Evolutionary conservation across 768 basidiomycete genomes (phyloP), one percentile per base, ranked within the genome.

Genomic region (Tulasnella sp.): DNA sequence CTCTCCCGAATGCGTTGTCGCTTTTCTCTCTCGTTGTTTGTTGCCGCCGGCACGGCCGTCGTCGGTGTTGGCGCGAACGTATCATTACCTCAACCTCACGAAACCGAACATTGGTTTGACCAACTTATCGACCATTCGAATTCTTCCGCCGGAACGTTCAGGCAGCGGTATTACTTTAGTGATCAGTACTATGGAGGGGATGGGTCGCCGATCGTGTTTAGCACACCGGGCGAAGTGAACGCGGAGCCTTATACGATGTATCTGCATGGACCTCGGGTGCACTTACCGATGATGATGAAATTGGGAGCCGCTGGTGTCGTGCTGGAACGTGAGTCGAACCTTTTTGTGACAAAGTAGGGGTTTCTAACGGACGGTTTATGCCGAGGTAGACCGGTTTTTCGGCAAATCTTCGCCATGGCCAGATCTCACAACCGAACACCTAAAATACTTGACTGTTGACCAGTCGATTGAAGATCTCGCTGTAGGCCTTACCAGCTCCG

Each of bases 61-160:
- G n/a, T n/a, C n/a, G n/a, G n/a, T n/a, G n/a, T n/a, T n/a, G n/a
- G n/a, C n/a, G n/a, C n/a, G n/a, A n/a, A n/a, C n/a, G n/a, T n/a
- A n/a, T n/a, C n/a, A n/a, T n/a, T n/a, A n/a, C n/a, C n/a, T n/a
- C n/a, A n/a, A n/a, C n/a, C n/a, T n/a, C n/a, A n/a, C n/a, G n/a
- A 2, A 3, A 46, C 45, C 45, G 2, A 14, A 4, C 19, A 46
- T 51, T 55, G 34, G 8, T 60, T 60, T 43, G 59, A 60, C 37
- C 59, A 60, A 27, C 53, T 60, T 31, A 54, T 60, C 32, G 59
- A 60, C 41, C 59, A 60, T 39, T 25, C 31, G 19, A 57, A 61
- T 15, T 56, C 59, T 4, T 48, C 40, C 15, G 15, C 43, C 5
- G 59, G 59, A 3, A 61, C 59, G 35, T 61, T 61, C 56, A 61